phyloP scores from a whole-genome alignment of 805 yeast species.

The Pachysolen tannophilus region DNA sequence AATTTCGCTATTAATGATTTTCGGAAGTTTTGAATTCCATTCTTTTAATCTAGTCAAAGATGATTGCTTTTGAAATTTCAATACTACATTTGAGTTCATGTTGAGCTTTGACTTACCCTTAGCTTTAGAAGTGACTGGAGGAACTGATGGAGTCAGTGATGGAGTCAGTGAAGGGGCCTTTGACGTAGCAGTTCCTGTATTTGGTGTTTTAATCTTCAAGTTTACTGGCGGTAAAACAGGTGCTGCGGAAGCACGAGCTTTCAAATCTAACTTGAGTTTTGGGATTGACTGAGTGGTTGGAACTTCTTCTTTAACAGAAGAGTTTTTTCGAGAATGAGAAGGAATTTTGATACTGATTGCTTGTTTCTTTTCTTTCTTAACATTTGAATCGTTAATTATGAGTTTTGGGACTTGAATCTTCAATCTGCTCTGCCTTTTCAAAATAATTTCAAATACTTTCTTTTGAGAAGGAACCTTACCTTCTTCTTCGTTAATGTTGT shows the following conservation, averaged over 20 bases:
- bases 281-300: slow-evolving; percentile 4
- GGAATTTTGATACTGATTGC: slow-evolving; percentile 5
- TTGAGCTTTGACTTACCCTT: slow-evolving; percentile 1
- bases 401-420: slow-evolving; percentile 38
- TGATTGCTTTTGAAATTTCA: background rate
- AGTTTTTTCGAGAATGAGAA: slow-evolving; percentile 14
- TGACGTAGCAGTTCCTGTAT: background rate
- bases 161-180: background rate
- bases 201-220: background rate
- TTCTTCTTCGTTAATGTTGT: background rate
- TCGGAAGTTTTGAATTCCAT: slow-evolving; percentile 13
- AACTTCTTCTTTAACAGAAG: slow-evolving; percentile 11
- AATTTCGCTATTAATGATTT: slow-evolving; percentile 12
- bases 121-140: background rate
- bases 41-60: background rate
- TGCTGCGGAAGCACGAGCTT: background rate
- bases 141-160: background rate
- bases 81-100: background rate
- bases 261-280: slow-evolving; percentile 1
- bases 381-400: slow-evolving; percentile 7
- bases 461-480: too few species aligned
- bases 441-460: slow-evolving; percentile 45
- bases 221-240: background rate
- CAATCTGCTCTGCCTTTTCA: slow-evolving; percentile 54
- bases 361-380: slow-evolving; percentile 1